Evolutionary conservation across 306 rosid genomes (phyloP).

Genomic region (Citrullus amarus): DNA sequence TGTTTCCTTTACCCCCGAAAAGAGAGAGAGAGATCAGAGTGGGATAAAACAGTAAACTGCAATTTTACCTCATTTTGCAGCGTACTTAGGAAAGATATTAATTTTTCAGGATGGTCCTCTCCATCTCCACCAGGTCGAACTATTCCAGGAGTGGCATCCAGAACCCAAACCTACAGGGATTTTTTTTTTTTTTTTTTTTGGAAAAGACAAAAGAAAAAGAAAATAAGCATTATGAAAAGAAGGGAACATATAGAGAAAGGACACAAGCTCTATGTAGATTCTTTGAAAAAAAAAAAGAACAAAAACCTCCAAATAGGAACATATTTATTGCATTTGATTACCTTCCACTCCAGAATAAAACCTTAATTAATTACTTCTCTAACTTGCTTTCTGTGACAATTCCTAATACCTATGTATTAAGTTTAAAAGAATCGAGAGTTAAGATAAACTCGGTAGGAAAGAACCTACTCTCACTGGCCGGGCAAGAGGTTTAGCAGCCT

Average conservation of each 20-base stretch:
- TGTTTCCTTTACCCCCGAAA: background rate
- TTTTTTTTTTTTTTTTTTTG: too few species aligned
- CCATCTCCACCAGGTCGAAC: constrained; percentile 88
- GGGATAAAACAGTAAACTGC: constrained; percentile 6
- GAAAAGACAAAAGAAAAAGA: background rate
- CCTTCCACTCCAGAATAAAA: background rate
- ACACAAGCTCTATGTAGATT: background rate
- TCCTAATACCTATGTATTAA: background rate
- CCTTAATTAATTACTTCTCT: background rate
- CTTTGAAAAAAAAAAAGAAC: background rate
- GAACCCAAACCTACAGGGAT: constrained; percentile 64
- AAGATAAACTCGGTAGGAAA: background rate
- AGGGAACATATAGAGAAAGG: background rate
- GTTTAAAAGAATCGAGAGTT: background rate
- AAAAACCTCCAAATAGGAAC: background rate
- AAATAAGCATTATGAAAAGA: constrained; percentile 7
- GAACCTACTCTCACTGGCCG: constrained; percentile 78
- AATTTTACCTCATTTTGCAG: constrained; percentile 63
- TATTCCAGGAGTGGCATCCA: constrained; percentile 90
- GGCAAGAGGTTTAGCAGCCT: constrained; percentile 96
- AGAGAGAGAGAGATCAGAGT: background rate
- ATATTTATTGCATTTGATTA: background rate
- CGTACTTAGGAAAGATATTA: constrained; percentile 59
- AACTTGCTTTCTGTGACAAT: background rate
- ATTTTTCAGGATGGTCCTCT: constrained; percentile 89